Percentiles rank a stretch among this genome's conserved stretches.
phyloP scores from a whole-genome alignment of 495 filamentous ascomycete species.

The Apodospora peruviana region DNA sequence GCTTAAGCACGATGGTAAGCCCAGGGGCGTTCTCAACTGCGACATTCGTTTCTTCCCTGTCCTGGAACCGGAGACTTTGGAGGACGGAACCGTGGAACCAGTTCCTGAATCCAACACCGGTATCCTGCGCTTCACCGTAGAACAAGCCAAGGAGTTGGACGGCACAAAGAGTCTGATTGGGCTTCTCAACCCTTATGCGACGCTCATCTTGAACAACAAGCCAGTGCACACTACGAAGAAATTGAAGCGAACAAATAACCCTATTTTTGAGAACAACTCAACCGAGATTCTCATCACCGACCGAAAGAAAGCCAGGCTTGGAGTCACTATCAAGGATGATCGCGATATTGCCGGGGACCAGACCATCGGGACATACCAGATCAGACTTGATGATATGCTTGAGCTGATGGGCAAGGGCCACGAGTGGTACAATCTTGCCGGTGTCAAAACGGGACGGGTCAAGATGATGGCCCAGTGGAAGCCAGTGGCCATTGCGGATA shows the following conservation, averaged over 20 bases:
- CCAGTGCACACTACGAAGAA: slow-evolving; percentile 79
- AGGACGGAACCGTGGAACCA: slow-evolving; percentile 71
- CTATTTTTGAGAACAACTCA: slow-evolving; percentile 82
- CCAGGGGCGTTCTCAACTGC: slow-evolving; percentile 69
- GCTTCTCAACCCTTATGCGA: slow-evolving; percentile 82
- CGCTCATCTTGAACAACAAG: slow-evolving; percentile 82
- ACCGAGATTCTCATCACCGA: slow-evolving; percentile 94
- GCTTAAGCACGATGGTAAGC: slow-evolving; percentile 75
- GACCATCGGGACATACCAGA: slow-evolving; percentile 83
- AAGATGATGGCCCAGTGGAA: slow-evolving; percentile 93
- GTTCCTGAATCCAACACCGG: slow-evolving; percentile 86
- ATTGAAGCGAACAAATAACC: slow-evolving; percentile 93
- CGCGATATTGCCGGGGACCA: slow-evolving; percentile 78
- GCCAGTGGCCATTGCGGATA: slow-evolving; percentile 77
- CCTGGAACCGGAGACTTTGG: slow-evolving; percentile 61
- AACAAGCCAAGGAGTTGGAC: slow-evolving; percentile 95
- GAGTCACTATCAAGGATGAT: slow-evolving; percentile 91
- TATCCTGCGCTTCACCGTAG: slow-evolving; percentile 85
- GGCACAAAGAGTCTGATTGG: slow-evolving; percentile 84
- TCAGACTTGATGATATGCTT: slow-evolving; percentile 89
- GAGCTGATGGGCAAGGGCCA: slow-evolving; percentile 87
- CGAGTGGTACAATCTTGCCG: slow-evolving; percentile 89
- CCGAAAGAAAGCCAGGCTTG: slow-evolving; percentile 80
- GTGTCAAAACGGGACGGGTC: slow-evolving; percentile 73
- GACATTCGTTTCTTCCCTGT: slow-evolving; percentile 97